These are phyloP conservation scores for Monilinia fructicola DNA, from an alignment of 2,329 filamentous ascomycete species.

Conservation along the genomic window DNA sequence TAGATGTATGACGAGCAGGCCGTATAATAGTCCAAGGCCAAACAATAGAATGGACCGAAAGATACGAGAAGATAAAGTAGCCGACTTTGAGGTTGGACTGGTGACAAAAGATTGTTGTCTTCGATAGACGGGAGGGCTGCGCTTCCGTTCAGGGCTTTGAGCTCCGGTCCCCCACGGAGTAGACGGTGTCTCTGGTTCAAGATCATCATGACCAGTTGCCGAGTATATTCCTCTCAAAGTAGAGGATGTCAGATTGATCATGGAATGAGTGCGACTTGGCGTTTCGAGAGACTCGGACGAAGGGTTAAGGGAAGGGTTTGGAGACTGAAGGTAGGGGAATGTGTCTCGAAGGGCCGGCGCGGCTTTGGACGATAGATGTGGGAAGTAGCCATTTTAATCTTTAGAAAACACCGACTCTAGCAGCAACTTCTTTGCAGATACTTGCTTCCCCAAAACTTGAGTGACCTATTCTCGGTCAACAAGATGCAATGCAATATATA, in stretches of 20 bases:
- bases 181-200: slow-evolving; percentile 52
- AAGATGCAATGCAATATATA: background rate
- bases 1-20: slow-evolving; percentile 75
- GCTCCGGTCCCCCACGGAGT: slow-evolving; percentile 80
- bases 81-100: slow-evolving; percentile 37
- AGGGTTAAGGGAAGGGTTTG: slow-evolving; percentile 54
- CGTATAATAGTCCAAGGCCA: slow-evolving; percentile 77
- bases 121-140: slow-evolving; percentile 20
- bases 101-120: slow-evolving; percentile 29
- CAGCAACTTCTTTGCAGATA: background rate
- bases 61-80: slow-evolving; percentile 46
- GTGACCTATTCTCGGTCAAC: slow-evolving; percentile 12
- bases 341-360: slow-evolving; percentile 66
- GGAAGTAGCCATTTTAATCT: slow-evolving; percentile 21
- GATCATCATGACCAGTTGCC: slow-evolving; percentile 57
- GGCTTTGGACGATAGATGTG: slow-evolving; percentile 67
- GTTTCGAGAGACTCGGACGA: slow-evolving; percentile 61
- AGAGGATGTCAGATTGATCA: slow-evolving; percentile 82
- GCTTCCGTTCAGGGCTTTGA: slow-evolving; percentile 57
- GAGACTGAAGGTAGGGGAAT: slow-evolving; percentile 44
- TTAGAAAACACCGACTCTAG: background rate
- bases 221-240: slow-evolving; percentile 92
- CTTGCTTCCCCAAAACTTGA: background rate
- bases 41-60: slow-evolving; percentile 69
- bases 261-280: slow-evolving; percentile 69